A percentile compares a stretch with the other conserved stretches of the same genome.
Conservation (phyloP, 768 basidiomycete genomes). For the Pleurotus citrinopileatus region DNA sequence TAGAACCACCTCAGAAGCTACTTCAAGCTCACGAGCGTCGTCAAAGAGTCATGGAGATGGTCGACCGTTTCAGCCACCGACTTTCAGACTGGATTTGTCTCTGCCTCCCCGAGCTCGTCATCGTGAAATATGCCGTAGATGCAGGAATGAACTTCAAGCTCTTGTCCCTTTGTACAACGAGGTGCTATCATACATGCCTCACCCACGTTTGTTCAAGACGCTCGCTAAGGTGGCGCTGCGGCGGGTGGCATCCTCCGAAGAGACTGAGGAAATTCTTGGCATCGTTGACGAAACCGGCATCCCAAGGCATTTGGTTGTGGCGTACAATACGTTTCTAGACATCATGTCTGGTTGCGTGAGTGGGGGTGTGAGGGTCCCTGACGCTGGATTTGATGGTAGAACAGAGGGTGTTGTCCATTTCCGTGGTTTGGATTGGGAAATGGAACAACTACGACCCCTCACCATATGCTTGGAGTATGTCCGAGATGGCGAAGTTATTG, state of each 20-base stretch:
- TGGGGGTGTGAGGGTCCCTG: conserved; percentile 26
- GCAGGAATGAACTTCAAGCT: conserved; percentile 20
- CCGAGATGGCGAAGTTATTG: conserved; percentile 27
- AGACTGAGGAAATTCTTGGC: conserved; percentile 31
- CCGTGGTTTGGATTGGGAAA: conserved; percentile 35
- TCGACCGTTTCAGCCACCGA: conserved; percentile 16
- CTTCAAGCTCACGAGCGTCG: not conserved
- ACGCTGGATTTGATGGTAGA: conserved; percentile 14
- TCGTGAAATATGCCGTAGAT: conserved; percentile 28
- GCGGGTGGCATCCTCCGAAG: conserved; percentile 28
- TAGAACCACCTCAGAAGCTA: not conserved
- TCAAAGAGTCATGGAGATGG: not conserved
- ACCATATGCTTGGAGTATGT: conserved; percentile 33
- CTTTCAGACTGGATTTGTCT: conserved; percentile 31
- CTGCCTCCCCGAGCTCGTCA: conserved; percentile 27
- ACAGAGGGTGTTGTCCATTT: conserved; percentile 30
- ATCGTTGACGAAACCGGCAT: conserved; percentile 27
- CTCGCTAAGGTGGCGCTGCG: conserved; percentile 24
- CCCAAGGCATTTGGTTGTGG: conserved; percentile 29
- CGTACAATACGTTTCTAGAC: conserved; percentile 38
- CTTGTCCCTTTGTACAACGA: conserved; percentile 27
- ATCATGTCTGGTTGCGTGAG: conserved; percentile 36
- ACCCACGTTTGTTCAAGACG: conserved; percentile 21
- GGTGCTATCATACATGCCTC: conserved; percentile 20
- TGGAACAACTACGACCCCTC: conserved; percentile 31